Evolutionary conservation across 345 rosid species (phyloP).

Genomic region (Arabidopsis suecica): DNA sequence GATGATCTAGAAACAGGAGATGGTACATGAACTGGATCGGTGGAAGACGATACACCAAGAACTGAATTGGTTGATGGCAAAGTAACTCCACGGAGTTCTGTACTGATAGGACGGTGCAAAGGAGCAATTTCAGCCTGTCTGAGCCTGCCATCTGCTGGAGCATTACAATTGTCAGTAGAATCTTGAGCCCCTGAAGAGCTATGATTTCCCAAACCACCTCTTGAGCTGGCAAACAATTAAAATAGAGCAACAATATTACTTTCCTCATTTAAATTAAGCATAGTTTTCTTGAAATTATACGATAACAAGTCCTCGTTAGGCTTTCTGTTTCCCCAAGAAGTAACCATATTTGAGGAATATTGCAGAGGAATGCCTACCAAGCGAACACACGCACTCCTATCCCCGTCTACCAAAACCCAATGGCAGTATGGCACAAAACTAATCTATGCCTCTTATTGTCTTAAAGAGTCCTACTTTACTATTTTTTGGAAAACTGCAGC

Average conservation of each 20-base stretch:
- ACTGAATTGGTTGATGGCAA: constrained; percentile 67
- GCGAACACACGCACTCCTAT: not conserved
- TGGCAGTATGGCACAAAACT: not conserved
- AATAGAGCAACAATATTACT: not conserved
- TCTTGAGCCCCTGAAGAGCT: not conserved
- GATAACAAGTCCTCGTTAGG: not conserved
- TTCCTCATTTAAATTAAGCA: not conserved
- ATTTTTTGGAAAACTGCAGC: not conserved
- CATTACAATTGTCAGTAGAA: not conserved
- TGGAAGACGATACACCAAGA: constrained; percentile 83
- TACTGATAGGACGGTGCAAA: constrained; percentile 16
- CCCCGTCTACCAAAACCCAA: not conserved
- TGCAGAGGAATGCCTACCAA: constrained; percentile 8
- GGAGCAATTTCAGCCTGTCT: constrained; percentile 16
- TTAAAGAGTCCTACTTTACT: constrained; percentile 5
- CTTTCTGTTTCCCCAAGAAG: not conserved
- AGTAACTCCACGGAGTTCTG: constrained; percentile 17
- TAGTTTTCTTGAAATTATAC: not conserved
- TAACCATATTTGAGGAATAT: not conserved
- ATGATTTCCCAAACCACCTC: constrained; percentile 2
- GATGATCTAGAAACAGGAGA: constrained; percentile 84
- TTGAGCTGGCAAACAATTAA: constrained; percentile 23
- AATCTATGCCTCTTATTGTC: not conserved
- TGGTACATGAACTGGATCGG: constrained; percentile 95
- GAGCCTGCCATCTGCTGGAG: constrained; percentile 4